Percentiles rank a stretch among this genome's conserved stretches.
Conservation (phyloP, 805 yeast species). For the Barnettozyma sucrosica region DNA sequence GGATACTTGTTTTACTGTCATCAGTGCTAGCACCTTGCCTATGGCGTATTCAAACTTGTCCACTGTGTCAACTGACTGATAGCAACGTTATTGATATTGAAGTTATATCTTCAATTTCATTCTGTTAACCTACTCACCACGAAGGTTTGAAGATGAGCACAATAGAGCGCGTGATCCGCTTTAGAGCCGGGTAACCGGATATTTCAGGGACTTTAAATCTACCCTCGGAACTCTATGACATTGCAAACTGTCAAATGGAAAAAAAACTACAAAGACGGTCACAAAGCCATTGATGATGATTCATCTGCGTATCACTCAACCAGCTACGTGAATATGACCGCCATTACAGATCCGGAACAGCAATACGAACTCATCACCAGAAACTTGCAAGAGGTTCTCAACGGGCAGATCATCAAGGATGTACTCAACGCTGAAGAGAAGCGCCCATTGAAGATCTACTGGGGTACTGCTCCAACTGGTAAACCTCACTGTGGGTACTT, state of each 20-base stretch:
- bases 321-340: not conserved
- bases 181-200: too few species aligned
- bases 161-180: too few species aligned
- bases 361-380: slow-evolving; percentile 74
- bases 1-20: too few species aligned
- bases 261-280: not conserved
- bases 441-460: slow-evolving; percentile 81
- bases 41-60: too few species aligned
- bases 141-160: too few species aligned
- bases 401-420: slow-evolving; percentile 60
- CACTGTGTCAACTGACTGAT: too few species aligned
- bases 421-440: slow-evolving; percentile 59
- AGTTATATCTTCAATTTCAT: too few species aligned
- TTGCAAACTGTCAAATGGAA: not conserved
- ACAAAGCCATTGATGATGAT: not conserved
- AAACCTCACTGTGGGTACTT: slow-evolving; percentile 98
- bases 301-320: not conserved
- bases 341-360: slow-evolving; percentile 45
- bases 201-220: too few species aligned
- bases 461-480: slow-evolving; percentile 99
- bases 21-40: too few species aligned
- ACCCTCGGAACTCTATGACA: not conserved
- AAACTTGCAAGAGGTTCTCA: slow-evolving; percentile 86
- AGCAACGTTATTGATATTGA: too few species aligned
- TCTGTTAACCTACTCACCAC: too few species aligned